Base-by-base conservation (phyloP, 2,329 filamentous ascomycete species). In the Alternaria dauci region DNA sequence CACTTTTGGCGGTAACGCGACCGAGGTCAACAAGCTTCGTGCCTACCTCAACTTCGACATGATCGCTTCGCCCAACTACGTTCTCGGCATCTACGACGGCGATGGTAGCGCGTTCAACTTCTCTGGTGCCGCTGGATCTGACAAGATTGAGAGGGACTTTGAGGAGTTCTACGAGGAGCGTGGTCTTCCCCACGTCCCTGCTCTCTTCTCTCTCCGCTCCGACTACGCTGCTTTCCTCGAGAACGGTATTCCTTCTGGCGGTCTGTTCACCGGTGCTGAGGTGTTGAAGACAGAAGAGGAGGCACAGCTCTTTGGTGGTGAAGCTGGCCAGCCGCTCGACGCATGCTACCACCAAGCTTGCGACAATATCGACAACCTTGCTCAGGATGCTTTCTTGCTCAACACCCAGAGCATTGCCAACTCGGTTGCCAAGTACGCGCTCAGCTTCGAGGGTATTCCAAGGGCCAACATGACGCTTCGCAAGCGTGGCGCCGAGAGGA, bases 11-110 rank as follows among this genome's bases (percentile, higher is more conserved):
- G 74, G 74, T 44, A 66, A 61, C 32, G 55, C 63, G n/a, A 60
- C 68, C 3, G 78, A 80, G 56, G 72, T 75, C 26, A 63, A 61
- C 56, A 79, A 80, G 65, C 71, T 81, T 56, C 72, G 77, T 11
- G 76, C 78, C 12, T 80, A 80, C 66, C 77, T 81, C 63, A 80
- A 81, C 72, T 81, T 80, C 67, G 79, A 81, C 68, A 81, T 80
- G 79, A 78, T 80, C 42, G 78, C 76, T 5, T 74, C 69, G 3
- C 78, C 78, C 43, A 80, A 79, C 74, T 80, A 77, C 61, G 72
- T 78, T 34, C 71, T 77, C 25, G 76, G 76, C 23, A 76, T 80
- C 64, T 79, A 79, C 62, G 77, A 80, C 56, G 77, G 77, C 48
- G 74, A 79, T 58, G 77, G 77, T 50, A 70, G 59, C 41, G 71